Evolutionary conservation across 495 filamentous ascomycete species (phyloP).

Genomic region (Symbiotaphrina buchneri): DNA sequence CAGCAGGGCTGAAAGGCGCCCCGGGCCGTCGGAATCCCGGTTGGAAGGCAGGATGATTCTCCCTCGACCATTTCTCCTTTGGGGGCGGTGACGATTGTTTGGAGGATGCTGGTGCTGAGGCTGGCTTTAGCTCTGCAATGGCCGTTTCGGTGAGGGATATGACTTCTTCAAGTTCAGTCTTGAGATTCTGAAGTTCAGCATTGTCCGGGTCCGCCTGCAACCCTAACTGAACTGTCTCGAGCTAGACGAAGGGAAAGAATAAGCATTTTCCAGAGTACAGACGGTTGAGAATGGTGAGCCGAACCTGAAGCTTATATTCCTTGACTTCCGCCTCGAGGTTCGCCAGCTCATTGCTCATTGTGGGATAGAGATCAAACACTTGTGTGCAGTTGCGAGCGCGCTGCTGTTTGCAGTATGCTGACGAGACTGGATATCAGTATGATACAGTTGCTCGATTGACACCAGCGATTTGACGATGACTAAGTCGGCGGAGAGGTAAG

Average conservation of each 20-base stretch:
- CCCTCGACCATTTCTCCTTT: conserved; percentile 48
- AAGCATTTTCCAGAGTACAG: neutral
- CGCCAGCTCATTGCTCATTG: conserved; percentile 34
- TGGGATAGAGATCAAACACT: conserved; percentile 3
- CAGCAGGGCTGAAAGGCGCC: conserved; percentile 19
- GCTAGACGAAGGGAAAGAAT: conserved; percentile 33
- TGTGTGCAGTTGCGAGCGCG: too few relatives aligned
- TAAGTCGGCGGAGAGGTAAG: too few relatives aligned
- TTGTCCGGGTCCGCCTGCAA: conserved; percentile 72
- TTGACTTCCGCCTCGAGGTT: conserved; percentile 54
- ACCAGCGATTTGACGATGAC: too few relatives aligned
- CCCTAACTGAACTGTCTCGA: conserved; percentile 54
- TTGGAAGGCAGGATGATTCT: conserved; percentile 47
- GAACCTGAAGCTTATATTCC: conserved; percentile 65
- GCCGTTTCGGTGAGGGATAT: conserved; percentile 55
- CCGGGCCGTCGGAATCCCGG: conserved; percentile 23
- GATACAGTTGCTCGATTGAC: too few relatives aligned
- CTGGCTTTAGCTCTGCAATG: conserved; percentile 57
- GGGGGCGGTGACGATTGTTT: conserved; percentile 21
- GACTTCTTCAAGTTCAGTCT: conserved; percentile 64
- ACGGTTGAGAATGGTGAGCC: conserved; percentile 3
- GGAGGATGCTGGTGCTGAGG: conserved; percentile 21
- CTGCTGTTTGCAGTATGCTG: too few relatives aligned
- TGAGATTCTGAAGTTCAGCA: conserved; percentile 55
- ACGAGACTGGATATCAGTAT: too few relatives aligned